Evolutionary conservation across 2,329 filamentous ascomycete species (phyloP), one percentile per base, ranked within the genome.

Genomic region (Phialophora tarda): DNA sequence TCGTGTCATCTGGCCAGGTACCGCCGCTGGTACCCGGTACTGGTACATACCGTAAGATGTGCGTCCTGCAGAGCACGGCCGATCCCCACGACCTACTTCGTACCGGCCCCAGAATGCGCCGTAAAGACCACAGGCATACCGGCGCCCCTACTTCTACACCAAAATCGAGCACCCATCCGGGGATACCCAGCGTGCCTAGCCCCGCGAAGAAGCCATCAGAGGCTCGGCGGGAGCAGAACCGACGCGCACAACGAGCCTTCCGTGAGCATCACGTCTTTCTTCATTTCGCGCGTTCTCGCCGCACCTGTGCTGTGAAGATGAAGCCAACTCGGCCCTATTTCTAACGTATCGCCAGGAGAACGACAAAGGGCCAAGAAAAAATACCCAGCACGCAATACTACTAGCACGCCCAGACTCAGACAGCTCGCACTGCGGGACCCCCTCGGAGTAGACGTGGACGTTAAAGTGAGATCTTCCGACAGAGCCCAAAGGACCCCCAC

Each of bases 181-280:
- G 28, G 28, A 28, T 2, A 30, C 30, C 30, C 30, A 10, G 30
- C 30, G 30, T 30, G 28, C 28, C 8, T 34, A 11, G 32, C 10
- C 32, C 12, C 2, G 32, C 32, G 10, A 34, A 11, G 8, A 21
- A 8, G 50, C 62, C 14, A 60, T 64, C 62, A 48, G 56, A 64
- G 48, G 48, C 47, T 10, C 62, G 62, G 21, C 56, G 48, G 17
- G 48, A 48, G 48, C 62, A 64, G 34, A 64, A 64, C 34, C 56
- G 62, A 55, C 56, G 62, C 14, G 62, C 62, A 56, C 62, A 60
- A 54, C 58, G 56, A 47, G 57, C 56, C 6, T 64, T 64, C 47
- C 56, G 62, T 64, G 11, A 48, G 62, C 55, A 34, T 34, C 32
- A 12, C 10, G 32, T 12, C 32, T 12, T 12, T 12, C 8, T 4